Base-by-base conservation (phyloP, 1,139 yeast genomes). In the Yamadazyma mexicana region DNA sequence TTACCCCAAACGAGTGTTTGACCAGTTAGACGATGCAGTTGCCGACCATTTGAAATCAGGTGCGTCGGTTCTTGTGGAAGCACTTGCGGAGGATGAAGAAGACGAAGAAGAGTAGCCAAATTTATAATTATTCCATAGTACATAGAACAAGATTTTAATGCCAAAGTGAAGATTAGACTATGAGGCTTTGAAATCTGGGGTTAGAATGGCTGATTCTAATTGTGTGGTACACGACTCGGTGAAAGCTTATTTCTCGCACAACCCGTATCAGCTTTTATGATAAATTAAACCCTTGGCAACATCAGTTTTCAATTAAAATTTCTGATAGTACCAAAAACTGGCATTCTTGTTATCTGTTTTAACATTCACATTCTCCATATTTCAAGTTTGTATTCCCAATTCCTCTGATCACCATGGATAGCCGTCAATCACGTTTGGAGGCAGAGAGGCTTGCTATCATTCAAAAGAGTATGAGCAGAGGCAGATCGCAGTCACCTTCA, bases 381-480 rank as follows among this genome's bases (percentile, higher is more conserved):
- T 20, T 20, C 22, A 20, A 20, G 22, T 8, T 6, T 8, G 8
- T 20, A 6, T 20, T 20, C 8, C 22, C 22, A 20, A 6, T 8
- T 6, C 22, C 22, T 4, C 23, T 17, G 9, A 9, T n/a, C 20
- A 17, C n/a, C 10, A 49, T 50, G 54, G 42, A 49, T n/a, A 59
- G 62, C 42, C 68, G 72, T 42, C 69, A 65, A 49, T 60, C 73
- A 12, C 56, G 62, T 43, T 53, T 70, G 42, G 77, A 72, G 50
- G 74, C 75, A 23, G 76, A 72, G 49, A 68, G 68, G 49, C 59
- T 70, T 43, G 63, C 69, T 16, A 68, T 70, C 23, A 63, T 69
- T 39, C 71, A 67, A 42, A 60, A 69, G 39, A 62, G 73, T 9
- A 61, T 64, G 51, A 59, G 69, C 17, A 42, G 76, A 38, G 75